Evolutionary conservation across 192 early-diverging fungal genomes (phyloP), one percentile per base, ranked within the genome.

Genomic region (Mycoemilia scoparia): DNA sequence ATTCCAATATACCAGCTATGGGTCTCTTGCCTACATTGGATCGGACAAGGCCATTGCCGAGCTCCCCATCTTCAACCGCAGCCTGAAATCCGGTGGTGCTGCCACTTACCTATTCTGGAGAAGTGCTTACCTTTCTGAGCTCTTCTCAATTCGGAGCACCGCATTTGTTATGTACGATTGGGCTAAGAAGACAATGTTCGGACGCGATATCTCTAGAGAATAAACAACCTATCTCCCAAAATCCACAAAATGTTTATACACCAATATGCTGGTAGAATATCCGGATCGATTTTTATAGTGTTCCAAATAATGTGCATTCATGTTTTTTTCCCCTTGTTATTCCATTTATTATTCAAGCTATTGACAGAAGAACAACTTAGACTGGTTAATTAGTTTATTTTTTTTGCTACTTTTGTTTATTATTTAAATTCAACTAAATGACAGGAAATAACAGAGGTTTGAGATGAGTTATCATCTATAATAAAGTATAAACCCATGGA

Each of bases 1-100:
- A 32, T 86, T 83, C 64, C 67, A 77, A 38, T 95, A 89, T 66
- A 66, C 73, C 29, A 80, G 85, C 37, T 67, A 79, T 45, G 89
- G 86, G 18, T 82, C 83, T 6, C 49, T 93, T 28, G 87, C 84
- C 10, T 91, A 95, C 51, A 80, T 95, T 63, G 85, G 87, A 7
- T 70, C 71, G n/a, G 90, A 96, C 42, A 76, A 79, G 58, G 90
- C 87, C 23, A 88, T 95, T 59, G 87, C 87, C 3, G 87, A 96
- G 38, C 47, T 95, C n/a, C 89, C 85, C 10, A 64, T 79, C 46
- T 57, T 69, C 49, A 66, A 67, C 56, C 63, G 64, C 32, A 76
- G 74, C 38, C 55, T 77, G 12, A 63, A 72, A 1, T 59, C 71
- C 3, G 70, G 74, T 37, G 74, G 74, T 32, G 54, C 79, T 25